Evolutionary conservation across 73 alveolate genomes (phyloP).

Genomic region (Blepharisma stoltei): DNA sequence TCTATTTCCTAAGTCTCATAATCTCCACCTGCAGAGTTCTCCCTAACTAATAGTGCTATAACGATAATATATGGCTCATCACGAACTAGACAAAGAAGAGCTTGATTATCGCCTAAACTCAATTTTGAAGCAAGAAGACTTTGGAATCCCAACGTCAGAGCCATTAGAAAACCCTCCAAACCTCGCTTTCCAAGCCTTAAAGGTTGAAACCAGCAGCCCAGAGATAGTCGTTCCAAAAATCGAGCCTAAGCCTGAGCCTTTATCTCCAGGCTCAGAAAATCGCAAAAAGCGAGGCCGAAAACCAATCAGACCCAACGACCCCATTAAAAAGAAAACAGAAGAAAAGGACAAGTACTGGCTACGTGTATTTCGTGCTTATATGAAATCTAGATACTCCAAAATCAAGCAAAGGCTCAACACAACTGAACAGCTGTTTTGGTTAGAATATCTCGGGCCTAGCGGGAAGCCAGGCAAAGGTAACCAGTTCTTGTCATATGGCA

Average conservation of each 20-base stretch:
- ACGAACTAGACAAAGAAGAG: too few species aligned
- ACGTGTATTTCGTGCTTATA: slow-evolving; percentile 16
- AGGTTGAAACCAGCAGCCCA: neutral
- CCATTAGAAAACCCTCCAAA: too few species aligned
- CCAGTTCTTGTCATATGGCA: slow-evolving; percentile 3
- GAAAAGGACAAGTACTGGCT: slow-evolving; percentile 30
- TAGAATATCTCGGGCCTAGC: neutral
- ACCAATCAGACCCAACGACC: slow-evolving; percentile 22
- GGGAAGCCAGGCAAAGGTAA: slow-evolving; percentile 26
- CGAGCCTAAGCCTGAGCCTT: too few species aligned
- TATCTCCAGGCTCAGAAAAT: too few species aligned
- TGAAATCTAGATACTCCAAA: slow-evolving; percentile 6
- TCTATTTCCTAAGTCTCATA: too few species aligned
- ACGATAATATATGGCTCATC: too few species aligned
- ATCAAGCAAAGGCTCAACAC: neutral
- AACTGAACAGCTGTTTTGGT: slow-evolving; percentile 4
- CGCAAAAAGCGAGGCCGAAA: slow-evolving; percentile 24
- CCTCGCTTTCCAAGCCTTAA: neutral
- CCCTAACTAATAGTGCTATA: too few species aligned
- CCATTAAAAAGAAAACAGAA: slow-evolving; percentile 24
- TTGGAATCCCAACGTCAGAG: too few species aligned
- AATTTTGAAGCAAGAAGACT: too few species aligned
- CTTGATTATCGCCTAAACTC: too few species aligned
- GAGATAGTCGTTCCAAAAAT: neutral
- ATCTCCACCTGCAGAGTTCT: too few species aligned